Percentiles rank a stretch among this genome's conserved stretches.
Evolutionary conservation across 371 early-diverging fungal genomes (phyloP).

Genomic region (Mucor plumbeus): DNA sequence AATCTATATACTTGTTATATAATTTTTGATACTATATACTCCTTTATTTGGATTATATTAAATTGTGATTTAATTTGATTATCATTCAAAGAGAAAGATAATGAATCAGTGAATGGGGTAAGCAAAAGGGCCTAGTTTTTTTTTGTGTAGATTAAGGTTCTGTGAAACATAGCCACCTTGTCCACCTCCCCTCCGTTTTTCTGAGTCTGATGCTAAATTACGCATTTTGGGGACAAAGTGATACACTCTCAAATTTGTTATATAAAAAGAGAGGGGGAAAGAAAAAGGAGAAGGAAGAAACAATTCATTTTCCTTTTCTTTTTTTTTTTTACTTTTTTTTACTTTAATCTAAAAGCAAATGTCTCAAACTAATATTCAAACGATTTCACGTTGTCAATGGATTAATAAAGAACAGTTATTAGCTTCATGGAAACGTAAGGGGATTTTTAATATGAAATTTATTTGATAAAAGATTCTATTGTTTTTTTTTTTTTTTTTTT

Average conservation of each 20-base stretch:
- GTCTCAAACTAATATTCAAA: neutral
- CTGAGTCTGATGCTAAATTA: conserved; percentile 16
- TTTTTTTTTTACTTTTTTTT: neutral
- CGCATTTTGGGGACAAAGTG: conserved; percentile 18
- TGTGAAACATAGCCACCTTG: conserved; percentile 3
- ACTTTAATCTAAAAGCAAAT: neutral
- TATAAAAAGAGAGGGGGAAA: neutral
- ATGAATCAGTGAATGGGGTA: conserved; percentile 3
- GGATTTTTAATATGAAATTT: neutral
- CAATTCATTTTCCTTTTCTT: neutral
- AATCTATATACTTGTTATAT: neutral
- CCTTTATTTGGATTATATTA: neutral
- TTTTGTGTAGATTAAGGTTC: neutral
- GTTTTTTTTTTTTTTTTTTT: no score
- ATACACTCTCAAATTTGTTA: conserved; percentile 6
- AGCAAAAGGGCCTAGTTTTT: neutral
- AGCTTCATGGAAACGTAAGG: conserved; percentile 8
- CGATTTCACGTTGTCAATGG: neutral
- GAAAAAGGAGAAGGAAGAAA: conserved; percentile 3
- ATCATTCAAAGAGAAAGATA: neutral
- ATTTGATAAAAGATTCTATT: neutral
- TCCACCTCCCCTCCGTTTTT: neutral
- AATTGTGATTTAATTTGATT: conserved; percentile 1
- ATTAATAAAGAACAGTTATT: neutral
- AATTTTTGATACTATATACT: no score